Evolutionary conservation across 306 rosid genomes (phyloP), one percentile per base, ranked within the genome.

Genomic region (Cucurbita argyrosperma): DNA sequence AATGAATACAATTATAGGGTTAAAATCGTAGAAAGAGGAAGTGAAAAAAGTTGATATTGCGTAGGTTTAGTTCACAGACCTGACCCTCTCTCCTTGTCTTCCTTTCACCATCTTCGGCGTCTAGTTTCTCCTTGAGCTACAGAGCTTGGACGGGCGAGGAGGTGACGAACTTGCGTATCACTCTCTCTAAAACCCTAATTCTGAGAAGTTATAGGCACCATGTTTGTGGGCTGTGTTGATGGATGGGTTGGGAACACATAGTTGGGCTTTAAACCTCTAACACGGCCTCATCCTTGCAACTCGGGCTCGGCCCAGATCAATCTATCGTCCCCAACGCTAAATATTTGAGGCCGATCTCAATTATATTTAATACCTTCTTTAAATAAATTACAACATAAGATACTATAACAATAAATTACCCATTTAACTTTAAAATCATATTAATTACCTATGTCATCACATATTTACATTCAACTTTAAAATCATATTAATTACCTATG

Each of bases 71-170:
- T 81, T 75, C 21, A 19, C 57, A 39, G 10, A 90, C 98, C 96
- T 88, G 54, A 92, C 85, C 37, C 98, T 88, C 78, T 92, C 98
- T 80, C 96, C 96, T 65, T 92, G 89, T 35, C 96, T 92, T 19
- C 86, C 98, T 85, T 93, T 87, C 85, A 90, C 93, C 96, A 90
- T 92, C 57, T 80, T 85, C 59, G 75, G 54, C 40, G 26, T 8
- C 53, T 61, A 38, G 52, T 5, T 65, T 21, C 35, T 65, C 38
- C 71, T 65, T 43, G 54, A 10, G 53, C 71, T 18, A 65, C 5
- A 64, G 50, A 0, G 52, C 43, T 40, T 18, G 6, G n/a, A 65
- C 53, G 53, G 38, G 37, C 37, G 37, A 15, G 12, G 67, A 37
- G 0, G 21, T 54, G 30, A 57, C 35, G 60, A 56, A 56, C 61